phyloP scores from a whole-genome alignment of 1,139 yeast species.

The Citeromyces hawaiiensis region DNA sequence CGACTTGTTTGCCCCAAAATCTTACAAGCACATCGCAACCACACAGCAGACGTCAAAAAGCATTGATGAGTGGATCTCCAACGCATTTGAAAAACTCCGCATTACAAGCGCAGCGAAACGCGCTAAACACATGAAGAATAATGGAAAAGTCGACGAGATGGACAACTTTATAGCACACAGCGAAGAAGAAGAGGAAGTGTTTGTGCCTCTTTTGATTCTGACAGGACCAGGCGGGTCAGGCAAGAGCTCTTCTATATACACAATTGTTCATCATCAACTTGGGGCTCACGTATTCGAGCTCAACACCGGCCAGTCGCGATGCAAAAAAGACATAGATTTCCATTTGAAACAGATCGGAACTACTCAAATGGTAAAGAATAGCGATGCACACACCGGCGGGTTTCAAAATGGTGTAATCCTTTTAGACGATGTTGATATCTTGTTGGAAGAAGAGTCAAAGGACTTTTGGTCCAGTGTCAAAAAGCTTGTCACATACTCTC shows the following conservation, averaged over 20 bases:
- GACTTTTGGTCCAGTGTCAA: slow-evolving; percentile 71
- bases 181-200: slow-evolving; percentile 18
- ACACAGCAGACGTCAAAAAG: slow-evolving; percentile 8
- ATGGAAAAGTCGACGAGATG: slow-evolving; percentile 15
- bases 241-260: slow-evolving; percentile 63
- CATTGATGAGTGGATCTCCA: slow-evolving; percentile 32
- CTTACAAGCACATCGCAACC: slow-evolving; percentile 12
- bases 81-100: slow-evolving; percentile 31
- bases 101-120: slow-evolving; percentile 19
- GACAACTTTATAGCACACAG: slow-evolving; percentile 33
- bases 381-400: slow-evolving; percentile 8
- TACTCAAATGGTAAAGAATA: slow-evolving; percentile 47
- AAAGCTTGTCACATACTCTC: slow-evolving; percentile 47
- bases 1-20: slow-evolving; percentile 13
- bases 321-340: slow-evolving; percentile 55
- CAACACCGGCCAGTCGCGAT: slow-evolving; percentile 59
- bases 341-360: slow-evolving; percentile 72
- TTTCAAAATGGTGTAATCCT: slow-evolving; percentile 53
- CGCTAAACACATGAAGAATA: slow-evolving; percentile 15
- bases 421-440: slow-evolving; percentile 75
- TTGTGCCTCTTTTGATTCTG: slow-evolving; percentile 52
- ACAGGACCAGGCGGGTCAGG: slow-evolving; percentile 70
- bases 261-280: slow-evolving; percentile 45
- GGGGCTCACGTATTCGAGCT: slow-evolving; percentile 74
- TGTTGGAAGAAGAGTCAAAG: slow-evolving; percentile 63